Base-by-base conservation (phyloP, 2,329 filamentous ascomycete genomes). In the Trematosphaeria pertusa region DNA sequence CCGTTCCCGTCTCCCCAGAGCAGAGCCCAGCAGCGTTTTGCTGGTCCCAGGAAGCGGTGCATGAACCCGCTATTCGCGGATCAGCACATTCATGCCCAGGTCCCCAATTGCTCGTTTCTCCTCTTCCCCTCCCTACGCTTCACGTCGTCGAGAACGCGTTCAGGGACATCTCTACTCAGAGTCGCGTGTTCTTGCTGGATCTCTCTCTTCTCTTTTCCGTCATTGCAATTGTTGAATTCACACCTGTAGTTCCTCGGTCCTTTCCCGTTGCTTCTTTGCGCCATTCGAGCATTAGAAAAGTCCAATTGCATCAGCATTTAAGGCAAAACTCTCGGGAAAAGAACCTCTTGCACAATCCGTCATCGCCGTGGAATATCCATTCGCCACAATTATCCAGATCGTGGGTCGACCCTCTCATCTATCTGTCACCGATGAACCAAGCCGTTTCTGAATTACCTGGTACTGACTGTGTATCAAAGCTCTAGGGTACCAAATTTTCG, bases 11-110 rank as follows among this genome's bases (percentile, higher is more conserved):
- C 53, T 62, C 59, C 59, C 58, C 59, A 63, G 50, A 39, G 35
- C 24, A 42, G 60, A 58, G 58, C 52, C 65, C 56, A 53, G 64
- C 63, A 48, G 53, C 52, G 41, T 61, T 64, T 48, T 67, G 59
- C 59, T 49, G 52, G 52, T 58, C 50, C 58, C 45, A 43, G 55
- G 37, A 52, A 55, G 53, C 48, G 58, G 58, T 65, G 62, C 64
- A 64, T 59, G 56, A 60, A 53, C 61, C 26, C 48, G 21, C 36
- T 24, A 32, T 36, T 36, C 28, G 50, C 32, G 43, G 64, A 67
- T 67, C 65, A 59, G 54, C 59, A 61, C 58, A 52, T 62, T 59
- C 62, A 65, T 67, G 61, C 56, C 59, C 60, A 62, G 53, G 46
- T 54, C 48, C 37, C 51, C 36, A 52, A 50, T 59, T 56, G 52